These are phyloP conservation scores for Hygrophorus russula DNA, from an alignment of 768 basidiomycete species.

Conservation along the genomic window DNA sequence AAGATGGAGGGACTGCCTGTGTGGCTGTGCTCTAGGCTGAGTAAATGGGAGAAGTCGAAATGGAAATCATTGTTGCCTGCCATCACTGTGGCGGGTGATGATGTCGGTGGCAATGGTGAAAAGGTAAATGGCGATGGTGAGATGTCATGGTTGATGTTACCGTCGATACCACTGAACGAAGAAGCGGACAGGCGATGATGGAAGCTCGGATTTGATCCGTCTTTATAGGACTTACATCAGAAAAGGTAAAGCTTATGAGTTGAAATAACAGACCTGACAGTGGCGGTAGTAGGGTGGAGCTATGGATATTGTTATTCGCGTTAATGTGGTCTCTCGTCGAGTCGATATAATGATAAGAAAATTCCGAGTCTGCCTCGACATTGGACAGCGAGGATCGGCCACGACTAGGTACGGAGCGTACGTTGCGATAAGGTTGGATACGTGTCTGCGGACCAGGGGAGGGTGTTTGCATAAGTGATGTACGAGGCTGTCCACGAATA, in stretches of 20 bases:
- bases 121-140: slow-evolving; percentile 18
- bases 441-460: slow-evolving; percentile 10
- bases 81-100: slow-evolving; percentile 16
- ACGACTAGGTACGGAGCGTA: neutral
- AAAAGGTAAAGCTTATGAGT: slow-evolving; percentile 4
- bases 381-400: slow-evolving; percentile 15
- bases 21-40: slow-evolving; percentile 18
- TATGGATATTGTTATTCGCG: slow-evolving; percentile 12
- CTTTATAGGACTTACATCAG: neutral
- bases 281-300: slow-evolving; percentile 23
- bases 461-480: slow-evolving; percentile 25
- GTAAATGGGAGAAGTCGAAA: slow-evolving; percentile 22
- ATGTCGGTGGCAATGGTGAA: slow-evolving; percentile 17
- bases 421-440: slow-evolving; percentile 3
- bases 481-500: slow-evolving; percentile 73
- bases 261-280: slow-evolving; percentile 29
- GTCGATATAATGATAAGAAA: slow-evolving; percentile 13
- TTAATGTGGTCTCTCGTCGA: slow-evolving; percentile 8
- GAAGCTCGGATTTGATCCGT: slow-evolving; percentile 19
- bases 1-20: slow-evolving; percentile 9
- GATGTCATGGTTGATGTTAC: slow-evolving; percentile 11
- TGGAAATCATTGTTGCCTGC: slow-evolving; percentile 17
- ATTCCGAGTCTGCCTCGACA: slow-evolving; percentile 13
- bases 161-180: slow-evolving; percentile 22
- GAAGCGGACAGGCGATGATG: slow-evolving; percentile 22